phyloP scores from a whole-genome alignment of 2,329 filamentous ascomycete genomes.

The Hymenoscyphus linearis region DNA sequence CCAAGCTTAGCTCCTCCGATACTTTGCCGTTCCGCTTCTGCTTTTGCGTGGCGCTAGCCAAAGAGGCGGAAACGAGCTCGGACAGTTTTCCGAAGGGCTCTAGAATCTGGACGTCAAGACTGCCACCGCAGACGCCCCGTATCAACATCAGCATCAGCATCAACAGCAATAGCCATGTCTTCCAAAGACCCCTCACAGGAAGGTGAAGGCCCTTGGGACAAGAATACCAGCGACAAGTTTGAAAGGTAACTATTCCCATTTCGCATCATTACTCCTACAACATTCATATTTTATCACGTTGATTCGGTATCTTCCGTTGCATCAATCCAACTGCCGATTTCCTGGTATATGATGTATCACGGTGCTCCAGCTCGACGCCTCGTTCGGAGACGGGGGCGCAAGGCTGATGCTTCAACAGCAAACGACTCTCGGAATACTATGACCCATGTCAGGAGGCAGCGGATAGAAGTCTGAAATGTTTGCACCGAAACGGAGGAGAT shows the following conservation, averaged over 20 bases:
- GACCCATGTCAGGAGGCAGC: constrained; percentile 96
- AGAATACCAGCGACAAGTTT: constrained; percentile 59
- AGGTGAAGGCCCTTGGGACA: constrained; percentile 43
- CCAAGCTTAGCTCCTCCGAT: not conserved
- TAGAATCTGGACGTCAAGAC: not conserved
- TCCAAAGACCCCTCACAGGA: constrained; percentile 28
- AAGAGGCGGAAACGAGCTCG: not conserved
- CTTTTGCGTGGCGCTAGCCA: no score
- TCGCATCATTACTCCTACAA: not conserved
- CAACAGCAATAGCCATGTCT: constrained; percentile 18
- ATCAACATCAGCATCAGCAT: not conserved
- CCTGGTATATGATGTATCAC: not conserved
- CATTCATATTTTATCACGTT: not conserved
- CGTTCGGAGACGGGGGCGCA: not conserved
- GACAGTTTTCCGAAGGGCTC: not conserved
- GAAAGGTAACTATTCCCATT: constrained; percentile 46
- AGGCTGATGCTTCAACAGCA: constrained; percentile 47
- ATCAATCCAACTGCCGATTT: not conserved
- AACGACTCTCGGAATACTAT: constrained; percentile 82
- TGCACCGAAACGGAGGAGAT: constrained; percentile 84
- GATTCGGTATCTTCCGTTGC: not conserved
- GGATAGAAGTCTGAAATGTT: constrained; percentile 74
- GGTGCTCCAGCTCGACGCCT: not conserved
- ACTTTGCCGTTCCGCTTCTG: not conserved
- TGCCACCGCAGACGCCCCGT: not conserved